Conservation (phyloP, 2,329 filamentous ascomycete species). For the Alternaria atra region DNA sequence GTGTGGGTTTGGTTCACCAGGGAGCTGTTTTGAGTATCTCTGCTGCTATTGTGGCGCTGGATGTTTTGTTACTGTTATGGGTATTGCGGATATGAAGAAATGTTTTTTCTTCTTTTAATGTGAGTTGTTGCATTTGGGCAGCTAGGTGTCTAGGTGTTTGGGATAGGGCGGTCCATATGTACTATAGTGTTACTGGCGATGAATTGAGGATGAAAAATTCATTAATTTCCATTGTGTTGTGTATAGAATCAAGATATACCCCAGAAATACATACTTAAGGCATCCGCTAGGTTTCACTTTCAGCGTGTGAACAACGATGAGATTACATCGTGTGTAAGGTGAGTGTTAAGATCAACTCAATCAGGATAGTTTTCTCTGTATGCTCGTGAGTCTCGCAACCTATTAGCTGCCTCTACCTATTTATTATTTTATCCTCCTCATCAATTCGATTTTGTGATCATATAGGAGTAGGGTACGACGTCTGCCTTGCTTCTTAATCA, state of each 20-base stretch:
- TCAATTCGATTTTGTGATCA: too few relatives aligned
- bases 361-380: too few relatives aligned
- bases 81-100: constrained; percentile 28
- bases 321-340: too few relatives aligned
- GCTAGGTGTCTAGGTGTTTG: not conserved
- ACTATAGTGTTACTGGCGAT: not conserved
- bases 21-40: constrained; percentile 38
- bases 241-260: not conserved
- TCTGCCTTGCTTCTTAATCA: too few relatives aligned
- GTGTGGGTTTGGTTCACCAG: constrained; percentile 45
- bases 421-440: too few relatives aligned
- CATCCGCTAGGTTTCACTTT: too few relatives aligned
- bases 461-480: too few relatives aligned
- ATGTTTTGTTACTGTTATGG: constrained; percentile 45
- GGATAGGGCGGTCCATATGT: not conserved
- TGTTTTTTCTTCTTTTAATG: not conserved
- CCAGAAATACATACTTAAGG: not conserved
- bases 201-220: not conserved
- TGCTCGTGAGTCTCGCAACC: too few relatives aligned
- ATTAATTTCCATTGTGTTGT: not conserved
- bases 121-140: constrained; percentile 6
- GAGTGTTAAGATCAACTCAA: too few relatives aligned
- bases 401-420: too few relatives aligned
- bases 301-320: too few relatives aligned
- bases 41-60: constrained; percentile 36